Evolutionary conservation across 2,329 filamentous ascomycete species (phyloP), one percentile per base, ranked within the genome.

Genomic region (Shiraia bambusicola): DNA sequence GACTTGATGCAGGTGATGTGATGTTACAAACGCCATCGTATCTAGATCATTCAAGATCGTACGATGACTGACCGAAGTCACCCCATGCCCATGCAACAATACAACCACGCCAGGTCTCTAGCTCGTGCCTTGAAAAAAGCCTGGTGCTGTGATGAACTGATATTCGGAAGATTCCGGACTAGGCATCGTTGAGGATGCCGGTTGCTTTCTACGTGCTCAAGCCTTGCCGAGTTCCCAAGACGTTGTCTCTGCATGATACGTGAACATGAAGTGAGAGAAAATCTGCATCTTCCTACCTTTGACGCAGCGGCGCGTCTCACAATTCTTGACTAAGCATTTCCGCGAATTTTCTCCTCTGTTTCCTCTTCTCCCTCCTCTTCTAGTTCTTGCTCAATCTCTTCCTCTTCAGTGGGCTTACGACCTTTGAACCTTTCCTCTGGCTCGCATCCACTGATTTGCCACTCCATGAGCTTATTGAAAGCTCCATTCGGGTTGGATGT

Each of bases 381-480:
- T 28, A 74, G 44, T 32, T 73, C 66, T 13, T 47, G 34, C 49
- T 79, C 69, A 57, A 79, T 76, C 42, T 78, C 70, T 47, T 80
- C 76, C 28, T 74, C 69, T 60, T 76, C 72, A 6, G 66, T 76
- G 7, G 66, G 65, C 22, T 54, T 54, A 3, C 68, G 69, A n/a
- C 55, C 66, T 37, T 44, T 51, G 35, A 54, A 45, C 32, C 54
- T 54, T 1, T 51, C 32, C 13, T 57, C 56, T 6, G 50, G 49
- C 25, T 95, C 89, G 7, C 87, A 86, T 10, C 91, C 92, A 58
- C 80, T 93, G 82, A 97, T 87, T 72, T 98, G 93, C 91, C 91
- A 97, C 70, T 97, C 92, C 93, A 98, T 98, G 38, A 98, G 76
- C 71, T 87, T 93, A 58, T 84, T 92, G 64, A 98, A 98, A 2